Percentiles rank a stretch among this genome's conserved stretches.
These are phyloP conservation scores for Alternaria triticimaculans DNA, from an alignment of 2,329 filamentous ascomycete species.

Conservation along the genomic window DNA sequence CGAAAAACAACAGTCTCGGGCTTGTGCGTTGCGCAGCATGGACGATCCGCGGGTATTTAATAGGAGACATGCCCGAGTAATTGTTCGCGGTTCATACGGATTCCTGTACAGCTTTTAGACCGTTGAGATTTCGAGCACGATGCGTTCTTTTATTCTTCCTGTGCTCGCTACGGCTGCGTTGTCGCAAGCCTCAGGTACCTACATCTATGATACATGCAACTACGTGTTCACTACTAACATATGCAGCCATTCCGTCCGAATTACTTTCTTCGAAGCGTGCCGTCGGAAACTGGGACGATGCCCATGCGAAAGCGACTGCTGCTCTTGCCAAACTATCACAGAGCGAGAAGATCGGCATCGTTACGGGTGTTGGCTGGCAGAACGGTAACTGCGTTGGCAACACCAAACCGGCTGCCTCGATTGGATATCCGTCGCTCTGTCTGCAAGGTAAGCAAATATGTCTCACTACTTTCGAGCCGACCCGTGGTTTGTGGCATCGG, in stretches of 20 bases:
- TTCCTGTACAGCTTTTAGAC: slow-evolving; percentile 2
- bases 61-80: slow-evolving; percentile 6
- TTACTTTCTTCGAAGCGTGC: slow-evolving; percentile 28
- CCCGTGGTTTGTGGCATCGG: neutral
- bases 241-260: slow-evolving; percentile 29
- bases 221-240: slow-evolving; percentile 6
- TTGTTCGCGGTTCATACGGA: neutral
- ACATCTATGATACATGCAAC: neutral
- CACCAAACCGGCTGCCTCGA: slow-evolving; percentile 42
- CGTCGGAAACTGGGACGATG: slow-evolving; percentile 46
- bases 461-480: neutral
- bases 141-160: slow-evolving; percentile 34
- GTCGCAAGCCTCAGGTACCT: slow-evolving; percentile 29
- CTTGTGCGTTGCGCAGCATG: slow-evolving; percentile 3
- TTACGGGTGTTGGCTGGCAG: slow-evolving; percentile 46
- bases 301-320: slow-evolving; percentile 49
- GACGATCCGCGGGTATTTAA: slow-evolving; percentile 29
- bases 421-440: slow-evolving; percentile 48
- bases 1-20: slow-evolving; percentile 12
- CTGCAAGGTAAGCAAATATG: slow-evolving; percentile 44
- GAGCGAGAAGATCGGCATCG: slow-evolving; percentile 50
- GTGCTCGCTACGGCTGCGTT: slow-evolving; percentile 32
- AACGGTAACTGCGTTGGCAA: slow-evolving; percentile 47
- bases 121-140: slow-evolving; percentile 13
- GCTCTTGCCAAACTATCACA: slow-evolving; percentile 49